Conservation (phyloP, 1,139 yeast species). For the Entelexis sorbosivorans region DNA sequence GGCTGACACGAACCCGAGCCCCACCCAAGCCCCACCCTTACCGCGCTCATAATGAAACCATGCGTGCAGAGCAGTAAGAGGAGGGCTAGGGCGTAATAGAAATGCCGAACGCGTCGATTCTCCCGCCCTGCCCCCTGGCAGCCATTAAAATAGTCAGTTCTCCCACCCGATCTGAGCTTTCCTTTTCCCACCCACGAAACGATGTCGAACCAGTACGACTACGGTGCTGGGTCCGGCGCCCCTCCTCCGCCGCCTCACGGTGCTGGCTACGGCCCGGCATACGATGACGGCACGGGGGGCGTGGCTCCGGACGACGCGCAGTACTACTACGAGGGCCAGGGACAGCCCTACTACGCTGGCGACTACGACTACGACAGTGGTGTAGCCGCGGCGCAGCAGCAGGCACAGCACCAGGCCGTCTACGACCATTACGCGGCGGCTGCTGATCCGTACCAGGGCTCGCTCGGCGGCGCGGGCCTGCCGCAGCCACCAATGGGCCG, state of each 20-base stretch:
- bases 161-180: not conserved
- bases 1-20: constrained; percentile 6
- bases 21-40: constrained; percentile 2
- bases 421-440: constrained; percentile 27
- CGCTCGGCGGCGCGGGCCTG: constrained; percentile 9
- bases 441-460: constrained; percentile 25
- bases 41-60: not conserved
- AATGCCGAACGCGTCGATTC: constrained; percentile 8
- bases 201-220: constrained; percentile 23
- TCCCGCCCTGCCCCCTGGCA: constrained; percentile 7
- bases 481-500: constrained; percentile 18
- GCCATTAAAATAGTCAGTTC: constrained; percentile 1
- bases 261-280: constrained; percentile 28
- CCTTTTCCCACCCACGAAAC: constrained; percentile 4
- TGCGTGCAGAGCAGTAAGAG: not conserved
- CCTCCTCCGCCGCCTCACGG: constrained; percentile 20
- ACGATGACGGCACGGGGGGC: constrained; percentile 25
- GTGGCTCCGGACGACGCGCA: constrained; percentile 15
- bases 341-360: constrained; percentile 27
- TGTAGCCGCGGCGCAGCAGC: constrained; percentile 20
- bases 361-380: constrained; percentile 24
- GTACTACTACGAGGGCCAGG: constrained; percentile 26
- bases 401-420: constrained; percentile 11
- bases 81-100: not conserved
- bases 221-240: constrained; percentile 20